Evolutionary conservation across 306 rosid species (phyloP).

Genomic region (Oemleria cerasiformis): DNA sequence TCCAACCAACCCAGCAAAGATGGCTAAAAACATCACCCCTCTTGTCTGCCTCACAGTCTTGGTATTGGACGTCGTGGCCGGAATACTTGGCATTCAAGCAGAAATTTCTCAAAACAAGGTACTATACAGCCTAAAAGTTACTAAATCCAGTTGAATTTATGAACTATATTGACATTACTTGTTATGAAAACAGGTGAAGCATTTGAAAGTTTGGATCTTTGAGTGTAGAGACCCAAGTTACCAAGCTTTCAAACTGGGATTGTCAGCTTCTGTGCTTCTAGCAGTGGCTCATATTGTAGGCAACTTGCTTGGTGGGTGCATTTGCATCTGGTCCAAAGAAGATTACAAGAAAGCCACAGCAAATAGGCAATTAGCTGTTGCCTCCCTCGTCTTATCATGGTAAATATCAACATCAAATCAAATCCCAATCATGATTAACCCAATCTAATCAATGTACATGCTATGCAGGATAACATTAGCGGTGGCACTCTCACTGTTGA

Average conservation of each 20-base stretch:
- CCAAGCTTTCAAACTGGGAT: slow-evolving; percentile 66
- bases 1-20: slow-evolving; percentile 22
- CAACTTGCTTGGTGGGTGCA: slow-evolving; percentile 68
- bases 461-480: slow-evolving; percentile 48
- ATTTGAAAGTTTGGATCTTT: slow-evolving; percentile 51
- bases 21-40: slow-evolving; percentile 52
- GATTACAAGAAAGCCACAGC: slow-evolving; percentile 39
- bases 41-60: slow-evolving; percentile 56
- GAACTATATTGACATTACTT: neutral
- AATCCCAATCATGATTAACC: neutral
- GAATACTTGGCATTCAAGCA: slow-evolving; percentile 80
- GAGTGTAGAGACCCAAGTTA: slow-evolving; percentile 74
- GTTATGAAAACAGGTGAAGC: slow-evolving; percentile 47
- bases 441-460: neutral
- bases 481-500: slow-evolving; percentile 48
- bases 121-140: neutral
- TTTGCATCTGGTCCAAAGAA: slow-evolving; percentile 44
- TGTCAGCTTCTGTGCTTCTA: slow-evolving; percentile 62
- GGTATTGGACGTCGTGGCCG: slow-evolving; percentile 58
- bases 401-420: slow-evolving; percentile 1
- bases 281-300: slow-evolving; percentile 53
- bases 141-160: neutral
- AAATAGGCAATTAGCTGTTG: slow-evolving; percentile 47
- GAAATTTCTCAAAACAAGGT: slow-evolving; percentile 85
- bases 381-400: slow-evolving; percentile 64